Evolutionary conservation across 257 asterid genomes (phyloP).

Genomic region (Plectranthus barbatus): DNA sequence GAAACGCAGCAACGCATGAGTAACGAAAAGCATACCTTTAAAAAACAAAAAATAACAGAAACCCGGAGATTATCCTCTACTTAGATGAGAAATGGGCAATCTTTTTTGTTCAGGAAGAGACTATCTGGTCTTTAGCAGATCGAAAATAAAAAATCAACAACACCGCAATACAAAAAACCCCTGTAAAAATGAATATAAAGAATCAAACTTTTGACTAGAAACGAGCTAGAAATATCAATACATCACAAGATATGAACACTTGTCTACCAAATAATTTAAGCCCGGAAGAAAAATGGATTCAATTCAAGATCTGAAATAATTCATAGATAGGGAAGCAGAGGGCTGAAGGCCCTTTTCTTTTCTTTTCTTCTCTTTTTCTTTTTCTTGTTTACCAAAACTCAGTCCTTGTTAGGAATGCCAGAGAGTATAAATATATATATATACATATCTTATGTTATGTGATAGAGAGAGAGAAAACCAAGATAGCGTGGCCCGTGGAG

Average conservation of each 20-base stretch:
- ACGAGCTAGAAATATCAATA: conserved; percentile 22
- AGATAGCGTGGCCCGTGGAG: conserved; percentile 36
- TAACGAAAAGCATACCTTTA: conserved; percentile 23
- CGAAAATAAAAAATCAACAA: conserved; percentile 45
- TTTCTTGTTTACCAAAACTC: conserved; percentile 42
- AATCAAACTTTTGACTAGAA: conserved; percentile 29
- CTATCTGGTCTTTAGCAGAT: conserved; percentile 42
- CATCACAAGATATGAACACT: conserved; percentile 10
- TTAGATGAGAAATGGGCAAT: conserved; percentile 26
- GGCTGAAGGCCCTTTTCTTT: conserved; percentile 63
- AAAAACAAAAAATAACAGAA: conserved; percentile 22
- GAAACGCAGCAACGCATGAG: conserved; percentile 37
- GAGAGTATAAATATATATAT: conserved; percentile 19
- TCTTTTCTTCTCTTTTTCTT: conserved; percentile 29
- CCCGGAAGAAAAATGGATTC: conserved; percentile 30
- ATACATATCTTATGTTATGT: not conserved
- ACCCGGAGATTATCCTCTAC: conserved; percentile 16
- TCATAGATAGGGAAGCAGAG: conserved; percentile 62
- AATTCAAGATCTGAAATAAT: conserved; percentile 73
- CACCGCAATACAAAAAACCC: conserved; percentile 45
- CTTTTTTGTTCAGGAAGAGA: conserved; percentile 26
- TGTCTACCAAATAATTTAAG: conserved; percentile 34
- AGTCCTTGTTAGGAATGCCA: conserved; percentile 41
- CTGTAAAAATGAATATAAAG: conserved; percentile 21
- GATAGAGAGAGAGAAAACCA: not conserved